A percentile compares a stretch with the other conserved stretches of the same genome.
phyloP scores from a whole-genome alignment of 352 stramenopile species.

The Phytophthora sp. region DNA sequence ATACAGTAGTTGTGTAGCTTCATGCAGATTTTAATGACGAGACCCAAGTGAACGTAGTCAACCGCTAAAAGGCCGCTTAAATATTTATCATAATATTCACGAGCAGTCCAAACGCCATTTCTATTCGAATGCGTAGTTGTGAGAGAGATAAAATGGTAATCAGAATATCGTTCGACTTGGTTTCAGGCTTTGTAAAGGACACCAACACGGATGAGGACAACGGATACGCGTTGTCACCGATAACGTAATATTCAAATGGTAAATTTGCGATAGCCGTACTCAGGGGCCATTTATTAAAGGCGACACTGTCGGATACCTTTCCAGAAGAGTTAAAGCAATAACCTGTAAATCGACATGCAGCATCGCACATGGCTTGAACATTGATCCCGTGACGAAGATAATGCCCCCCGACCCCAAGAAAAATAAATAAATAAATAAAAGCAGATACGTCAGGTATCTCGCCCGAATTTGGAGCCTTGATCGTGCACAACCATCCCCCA shows the following conservation, averaged over 20 bases:
- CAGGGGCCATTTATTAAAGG: neutral
- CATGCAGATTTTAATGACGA: constrained; percentile 17
- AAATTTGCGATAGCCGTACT: neutral
- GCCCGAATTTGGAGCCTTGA: neutral
- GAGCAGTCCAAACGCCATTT: constrained; percentile 12
- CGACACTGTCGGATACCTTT: neutral
- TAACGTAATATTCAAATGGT: neutral
- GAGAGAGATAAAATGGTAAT: no score
- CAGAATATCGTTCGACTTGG: no score
- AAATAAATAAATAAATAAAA: no score
- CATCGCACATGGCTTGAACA: neutral
- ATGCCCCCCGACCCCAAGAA: no score
- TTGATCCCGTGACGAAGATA: neutral
- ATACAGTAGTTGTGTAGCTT: constrained; percentile 6
- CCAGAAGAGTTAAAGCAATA: neutral
- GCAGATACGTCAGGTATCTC: neutral
- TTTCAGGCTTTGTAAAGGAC: neutral
- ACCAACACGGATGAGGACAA: neutral
- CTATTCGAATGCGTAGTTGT: constrained; percentile 5
- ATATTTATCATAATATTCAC: constrained; percentile 13
- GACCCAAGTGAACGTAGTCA: neutral
- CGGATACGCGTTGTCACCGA: neutral
- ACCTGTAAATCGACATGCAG: neutral
- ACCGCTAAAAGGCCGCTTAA: neutral
- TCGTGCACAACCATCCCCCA: neutral